Base-by-base conservation (phyloP, 2,329 filamentous ascomycete species). In the Paradendryphiella salina region DNA sequence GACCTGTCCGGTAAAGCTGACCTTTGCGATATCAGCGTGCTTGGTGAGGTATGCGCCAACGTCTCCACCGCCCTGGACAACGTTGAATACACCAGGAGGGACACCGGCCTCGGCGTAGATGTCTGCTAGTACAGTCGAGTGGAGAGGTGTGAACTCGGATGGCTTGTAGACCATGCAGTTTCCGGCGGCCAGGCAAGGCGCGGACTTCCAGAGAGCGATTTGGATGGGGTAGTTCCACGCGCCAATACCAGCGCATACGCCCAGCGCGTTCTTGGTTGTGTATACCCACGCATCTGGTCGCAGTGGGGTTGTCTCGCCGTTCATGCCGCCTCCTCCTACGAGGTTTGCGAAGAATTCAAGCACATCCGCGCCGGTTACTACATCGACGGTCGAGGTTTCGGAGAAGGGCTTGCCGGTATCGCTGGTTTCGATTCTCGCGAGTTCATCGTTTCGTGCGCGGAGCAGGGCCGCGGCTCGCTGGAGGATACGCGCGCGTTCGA, bases 151-250 rank as follows among this genome's bases (percentile, higher is more conserved):
- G 71, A 89, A 88, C 77, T 95, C 90, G 60, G 88, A 92, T 6
- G 90, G 89, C 75, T 95, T 95, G 77, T 95, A 95, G 36, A 95
- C 83, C 87, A 95, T 92, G 67, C 87, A 89, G 75, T 95, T 95
- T 15, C 90, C 90, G 1, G 90, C 90, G 3, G 90, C 89, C 11
- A 95, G 80, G 63, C 90, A 94, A 0, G 90, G 88, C 0, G 88
- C 89, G 1, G 88, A 91, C 74, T 95, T 95, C 90, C 90, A 95
- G 1, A 95, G 79, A 7, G 90, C 90, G 23, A 95, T 95, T 72
- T 95, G 90, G 58, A 95, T 88, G 10, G 90, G 90, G 69, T 95
- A 95, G 75, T 95, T 95, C 90, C 90, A 95, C 11, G 90, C 90
- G 47, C 90, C 90, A 60, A 95, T 95, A 50, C 89, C 90, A 11